Base-by-base conservation (phyloP, 176 grass and related monocot genomes). In the Alopecurus myosuroides region DNA sequence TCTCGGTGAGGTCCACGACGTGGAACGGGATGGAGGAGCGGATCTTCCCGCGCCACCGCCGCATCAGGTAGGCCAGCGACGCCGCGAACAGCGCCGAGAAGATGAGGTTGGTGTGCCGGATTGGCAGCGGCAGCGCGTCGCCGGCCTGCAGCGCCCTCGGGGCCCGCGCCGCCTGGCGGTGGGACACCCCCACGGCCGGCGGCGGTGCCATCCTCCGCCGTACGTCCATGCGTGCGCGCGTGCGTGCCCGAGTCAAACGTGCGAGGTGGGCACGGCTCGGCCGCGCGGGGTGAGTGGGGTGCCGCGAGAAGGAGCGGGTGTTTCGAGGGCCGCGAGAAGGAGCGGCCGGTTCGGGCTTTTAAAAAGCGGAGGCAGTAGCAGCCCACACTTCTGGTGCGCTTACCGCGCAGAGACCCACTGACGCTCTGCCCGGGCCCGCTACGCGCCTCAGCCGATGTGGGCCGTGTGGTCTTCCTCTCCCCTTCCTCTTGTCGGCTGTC, bases 21-120 rank as follows among this genome's bases (percentile, higher is more conserved):
- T 98, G 91, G 83, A 98, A 93, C 65, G 96, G 93, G 46, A 86
- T 98, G 63, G 91, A 94, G 35, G 61, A 75, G 77, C 93, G 89
- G 89, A 98, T 92, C 96, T 98, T 98, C 89, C 94, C 96, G 4
- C 93, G 91, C 96, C 96, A 98, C 42, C 91, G 85, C 31, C 88
- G 80, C 96, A 98, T 95, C 40, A 98, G 79, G 86, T 87, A 98
- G 26, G 71, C 89, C 26, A 94, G 87, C 64, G 96, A 98, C 9
- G 73, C 89, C 17, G 87, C 85, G 73, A 98, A 98, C 9, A 98
- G 67, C 3, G 85, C 89, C 23, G 96, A 95, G 89, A 98, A 98
- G 31, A 98, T 72, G 34, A 95, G 91, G 91, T 98, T 95, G 3
- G 96, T 94, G 85, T 95, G 89, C 62, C 96, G 93, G 79, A 98